Evolutionary conservation across 176 grass and related monocot genomes (phyloP).

Genomic region (Phragmites australis): DNA sequence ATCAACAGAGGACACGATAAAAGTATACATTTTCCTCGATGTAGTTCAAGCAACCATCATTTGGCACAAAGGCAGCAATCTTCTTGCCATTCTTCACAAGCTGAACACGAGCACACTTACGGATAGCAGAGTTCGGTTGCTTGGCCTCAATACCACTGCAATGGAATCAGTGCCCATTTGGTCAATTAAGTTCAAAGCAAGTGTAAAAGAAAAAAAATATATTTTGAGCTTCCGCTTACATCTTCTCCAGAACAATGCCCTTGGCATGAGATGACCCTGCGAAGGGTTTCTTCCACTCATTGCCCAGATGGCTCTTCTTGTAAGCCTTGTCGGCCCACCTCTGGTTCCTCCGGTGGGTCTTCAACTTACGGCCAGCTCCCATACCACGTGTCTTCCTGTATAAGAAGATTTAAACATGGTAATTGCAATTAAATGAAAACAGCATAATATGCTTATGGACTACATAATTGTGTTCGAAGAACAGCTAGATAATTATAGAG

Average conservation of each 20-base stretch:
- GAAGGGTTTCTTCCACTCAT: slow-evolving; percentile 77
- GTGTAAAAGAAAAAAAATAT: background rate
- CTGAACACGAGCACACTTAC: slow-evolving; percentile 74
- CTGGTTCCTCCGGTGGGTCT: slow-evolving; percentile 69
- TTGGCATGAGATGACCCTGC: slow-evolving; percentile 68
- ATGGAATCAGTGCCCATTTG: background rate
- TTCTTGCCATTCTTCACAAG: slow-evolving; percentile 77
- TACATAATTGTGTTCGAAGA: background rate
- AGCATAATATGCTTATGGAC: background rate
- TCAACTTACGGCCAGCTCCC: slow-evolving; percentile 71
- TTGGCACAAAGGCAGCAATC: slow-evolving; percentile 69
- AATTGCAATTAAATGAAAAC: background rate
- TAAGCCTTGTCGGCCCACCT: slow-evolving; percentile 77
- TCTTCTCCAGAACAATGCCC: slow-evolving; percentile 78
- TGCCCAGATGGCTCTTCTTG: slow-evolving; percentile 78
- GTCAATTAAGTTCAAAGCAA: background rate
- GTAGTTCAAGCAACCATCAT: slow-evolving; percentile 76
- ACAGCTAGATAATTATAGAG: background rate
- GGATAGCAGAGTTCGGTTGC: slow-evolving; percentile 74
- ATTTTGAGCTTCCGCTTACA: slow-evolving; percentile 32
- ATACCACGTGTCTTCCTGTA: slow-evolving; percentile 80
- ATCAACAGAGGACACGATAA: background rate
- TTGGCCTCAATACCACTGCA: slow-evolving; percentile 76
- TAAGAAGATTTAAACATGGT: background rate
- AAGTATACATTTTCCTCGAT: slow-evolving; percentile 57